Base-by-base conservation (phyloP, 208 protist genomes). In the Acanthamoeba quina region DNA sequence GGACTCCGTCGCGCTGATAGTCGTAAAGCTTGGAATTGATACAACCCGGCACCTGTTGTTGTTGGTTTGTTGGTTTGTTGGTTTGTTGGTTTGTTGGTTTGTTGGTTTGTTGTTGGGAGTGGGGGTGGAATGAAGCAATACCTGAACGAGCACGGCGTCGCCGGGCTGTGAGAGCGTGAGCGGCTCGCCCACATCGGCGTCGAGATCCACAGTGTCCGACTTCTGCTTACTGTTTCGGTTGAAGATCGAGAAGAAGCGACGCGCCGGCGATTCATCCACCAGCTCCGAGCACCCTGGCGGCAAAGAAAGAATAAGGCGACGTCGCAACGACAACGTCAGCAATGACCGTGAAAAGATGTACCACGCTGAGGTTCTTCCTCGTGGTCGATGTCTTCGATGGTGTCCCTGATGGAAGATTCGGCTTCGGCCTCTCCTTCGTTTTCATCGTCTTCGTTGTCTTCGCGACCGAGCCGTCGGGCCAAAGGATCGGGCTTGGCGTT, bases 1-100 rank as follows among this genome's bases (percentile, higher is more conserved):
- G 47, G 6, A 90, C 72, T 5, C 94, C 94, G 19, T 90, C 80
- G 31, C 88, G 37, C 44, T 95, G 94, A 78, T 93, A 95, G 21
- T 47, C 80, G 47, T 85, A n/a, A 2, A 95, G 44, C 44, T 95
- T 95, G 34, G n/a, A 4, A 29, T 95, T 95, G 31, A 95, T 95
- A 9, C 49, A 90, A 24, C 31, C 93, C 11, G 93, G 93, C 26
- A 94, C 78, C 93, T 94, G 74, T 29, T n/a, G 24, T n/a, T n/a
- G n/a, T n/a, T n/a, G n/a, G n/a, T n/a, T n/a, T n/a, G n/a, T n/a
- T n/a, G n/a, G n/a, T n/a, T n/a, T n/a, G n/a, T n/a, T n/a, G n/a
- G n/a, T n/a, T n/a, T n/a, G n/a, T n/a, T n/a, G n/a, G n/a, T n/a
- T n/a, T n/a, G n/a, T n/a, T n/a, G n/a, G n/a, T n/a, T n/a, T n/a